These are phyloP conservation scores for Thecamonas trahens DNA, from an alignment of 78 protist species.

Conservation along the genomic window DNA sequence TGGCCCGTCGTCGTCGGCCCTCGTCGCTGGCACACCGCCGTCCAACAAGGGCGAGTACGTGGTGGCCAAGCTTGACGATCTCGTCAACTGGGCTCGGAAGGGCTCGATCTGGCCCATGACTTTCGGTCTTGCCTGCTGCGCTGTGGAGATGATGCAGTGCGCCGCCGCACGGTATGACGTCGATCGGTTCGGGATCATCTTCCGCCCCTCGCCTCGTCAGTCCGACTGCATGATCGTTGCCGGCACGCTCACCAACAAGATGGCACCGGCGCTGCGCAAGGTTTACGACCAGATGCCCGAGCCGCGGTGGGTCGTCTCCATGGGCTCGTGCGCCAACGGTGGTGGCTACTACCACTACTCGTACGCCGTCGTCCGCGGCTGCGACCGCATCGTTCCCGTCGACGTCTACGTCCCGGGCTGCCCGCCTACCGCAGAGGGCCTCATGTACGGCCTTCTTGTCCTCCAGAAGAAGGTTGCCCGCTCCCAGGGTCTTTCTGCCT, in stretches of 20 bases:
- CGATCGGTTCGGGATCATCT: conserved; percentile 90
- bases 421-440: conserved; percentile 97
- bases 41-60: conserved; percentile 63
- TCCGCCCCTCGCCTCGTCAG: conserved; percentile 86
- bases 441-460: conserved; percentile 80
- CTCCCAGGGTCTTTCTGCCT: conserved; percentile 24
- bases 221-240: conserved; percentile 92
- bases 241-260: conserved; percentile 94
- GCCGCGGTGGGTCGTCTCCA: conserved; percentile 81
- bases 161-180: conserved; percentile 88
- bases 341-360: conserved; percentile 96
- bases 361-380: conserved; percentile 92
- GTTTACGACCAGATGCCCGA: conserved; percentile 87
- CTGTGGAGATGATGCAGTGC: conserved; percentile 97
- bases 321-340: conserved; percentile 97
- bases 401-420: conserved; percentile 97
- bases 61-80: conserved; percentile 55
- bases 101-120: conserved; percentile 94
- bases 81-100: conserved; percentile 80
- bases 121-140: conserved; percentile 96
- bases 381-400: conserved; percentile 93
- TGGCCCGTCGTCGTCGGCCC: too few relatives aligned
- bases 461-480: conserved; percentile 84
- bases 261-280: conserved; percentile 93
- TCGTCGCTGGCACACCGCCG: too few relatives aligned